A percentile compares a stretch with the other conserved stretches of the same genome.
phyloP scores from a whole-genome alignment of 805 yeast genomes.

The Ogataea saltuana region DNA sequence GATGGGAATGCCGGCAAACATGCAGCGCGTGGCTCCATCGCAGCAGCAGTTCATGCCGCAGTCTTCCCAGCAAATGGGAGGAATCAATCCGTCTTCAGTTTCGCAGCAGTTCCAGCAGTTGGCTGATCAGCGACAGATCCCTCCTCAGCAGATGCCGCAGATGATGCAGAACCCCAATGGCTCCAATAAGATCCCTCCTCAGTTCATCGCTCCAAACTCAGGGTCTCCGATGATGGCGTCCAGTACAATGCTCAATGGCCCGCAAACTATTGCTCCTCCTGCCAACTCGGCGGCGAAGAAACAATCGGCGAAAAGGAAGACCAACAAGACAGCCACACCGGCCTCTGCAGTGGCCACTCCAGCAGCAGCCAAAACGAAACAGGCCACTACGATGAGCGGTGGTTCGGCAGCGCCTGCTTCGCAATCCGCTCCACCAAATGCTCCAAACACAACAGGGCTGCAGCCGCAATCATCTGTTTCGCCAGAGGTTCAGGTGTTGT shows the following conservation, averaged over 20 bases:
- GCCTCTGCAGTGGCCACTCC: too few relatives aligned
- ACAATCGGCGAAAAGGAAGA: slow-evolving; percentile 27
- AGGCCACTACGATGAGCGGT: slow-evolving; percentile 6
- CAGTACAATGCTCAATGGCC: slow-evolving; percentile 12
- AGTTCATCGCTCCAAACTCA: slow-evolving; percentile 17
- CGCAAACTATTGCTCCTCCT: slow-evolving; percentile 16
- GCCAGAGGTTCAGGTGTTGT: slow-evolving; percentile 32
- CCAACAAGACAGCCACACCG: slow-evolving; percentile 20
- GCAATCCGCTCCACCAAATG: background rate
- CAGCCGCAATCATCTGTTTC: slow-evolving; percentile 19
- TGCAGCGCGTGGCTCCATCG: slow-evolving; percentile 15
- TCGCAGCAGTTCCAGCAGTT: slow-evolving; percentile 30
- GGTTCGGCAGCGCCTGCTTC: slow-evolving; percentile 12
- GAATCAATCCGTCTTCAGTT: slow-evolving; percentile 20
- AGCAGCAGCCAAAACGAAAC: slow-evolving; percentile 12
- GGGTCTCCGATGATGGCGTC: slow-evolving; percentile 12
- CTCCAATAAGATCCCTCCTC: slow-evolving; percentile 19
- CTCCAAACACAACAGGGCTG: background rate
- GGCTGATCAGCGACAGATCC: slow-evolving; percentile 24
- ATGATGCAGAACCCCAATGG: slow-evolving; percentile 13
- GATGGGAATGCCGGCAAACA: slow-evolving; percentile 9
- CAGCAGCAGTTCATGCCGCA: slow-evolving; percentile 15
- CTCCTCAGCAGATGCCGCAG: slow-evolving; percentile 21
- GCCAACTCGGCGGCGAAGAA: slow-evolving; percentile 21
- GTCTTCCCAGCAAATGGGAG: slow-evolving; percentile 13